Conservation (phyloP, 352 stramenopile species). For the Phytophthora macrochlamydospora region DNA sequence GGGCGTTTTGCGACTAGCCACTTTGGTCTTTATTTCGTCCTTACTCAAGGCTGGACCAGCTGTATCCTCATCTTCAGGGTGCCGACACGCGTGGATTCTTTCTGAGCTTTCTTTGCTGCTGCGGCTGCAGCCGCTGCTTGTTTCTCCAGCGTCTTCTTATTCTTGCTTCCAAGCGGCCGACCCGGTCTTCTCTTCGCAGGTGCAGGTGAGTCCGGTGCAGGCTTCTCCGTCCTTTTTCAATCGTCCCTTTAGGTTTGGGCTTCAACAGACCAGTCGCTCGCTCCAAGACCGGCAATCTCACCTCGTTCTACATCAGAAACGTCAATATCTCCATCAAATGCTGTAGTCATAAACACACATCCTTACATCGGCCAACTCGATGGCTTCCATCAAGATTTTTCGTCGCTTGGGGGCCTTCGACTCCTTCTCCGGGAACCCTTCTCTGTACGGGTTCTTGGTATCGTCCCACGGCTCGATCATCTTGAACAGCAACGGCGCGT, state of each 20-base stretch:
- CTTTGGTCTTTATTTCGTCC: constrained; percentile 81
- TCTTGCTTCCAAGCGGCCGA: constrained; percentile 49
- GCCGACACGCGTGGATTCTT: constrained; percentile 9
- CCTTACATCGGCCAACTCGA: constrained; percentile 69
- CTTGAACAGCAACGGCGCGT: constrained; percentile 61
- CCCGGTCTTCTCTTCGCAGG: constrained; percentile 54
- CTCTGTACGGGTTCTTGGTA: constrained; percentile 65
- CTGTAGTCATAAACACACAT: background rate
- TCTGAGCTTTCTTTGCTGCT: constrained; percentile 17
- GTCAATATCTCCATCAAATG: background rate
- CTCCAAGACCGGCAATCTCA: constrained; percentile 55
- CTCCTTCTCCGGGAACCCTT: constrained; percentile 66
- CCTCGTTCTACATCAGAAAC: constrained; percentile 55
- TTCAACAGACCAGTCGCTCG: constrained; percentile 63
- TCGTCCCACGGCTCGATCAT: constrained; percentile 80
- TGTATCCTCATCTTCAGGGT: constrained; percentile 48
- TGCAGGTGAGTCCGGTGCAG: constrained; percentile 16
- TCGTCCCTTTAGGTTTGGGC: constrained; percentile 30
- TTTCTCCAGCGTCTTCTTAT: constrained; percentile 28
- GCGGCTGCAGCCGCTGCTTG: constrained; percentile 22
- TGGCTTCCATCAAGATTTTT: constrained; percentile 65
- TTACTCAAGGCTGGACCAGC: constrained; percentile 53
- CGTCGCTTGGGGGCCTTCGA: constrained; percentile 79
- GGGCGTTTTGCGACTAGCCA: constrained; percentile 68
- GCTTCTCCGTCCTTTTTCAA: constrained; percentile 7